phyloP scores from a whole-genome alignment of 129 eudicot genomes.

The Flaveria sonorensis region DNA sequence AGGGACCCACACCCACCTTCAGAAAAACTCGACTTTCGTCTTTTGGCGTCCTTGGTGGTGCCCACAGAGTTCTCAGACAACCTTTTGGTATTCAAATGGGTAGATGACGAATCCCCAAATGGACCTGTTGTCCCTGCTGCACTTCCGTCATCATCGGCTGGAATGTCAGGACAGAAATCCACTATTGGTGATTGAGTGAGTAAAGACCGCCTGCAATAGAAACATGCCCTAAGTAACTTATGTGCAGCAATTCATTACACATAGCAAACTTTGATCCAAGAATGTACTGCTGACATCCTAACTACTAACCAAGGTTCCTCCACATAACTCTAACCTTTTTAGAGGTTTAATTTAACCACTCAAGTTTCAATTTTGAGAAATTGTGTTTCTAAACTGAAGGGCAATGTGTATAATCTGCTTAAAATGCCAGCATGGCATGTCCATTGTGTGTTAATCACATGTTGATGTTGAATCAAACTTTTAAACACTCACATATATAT shows the following conservation, averaged over 20 bases:
- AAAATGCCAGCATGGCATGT: background rate
- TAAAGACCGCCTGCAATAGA: conserved; percentile 73
- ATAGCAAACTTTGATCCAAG: background rate
- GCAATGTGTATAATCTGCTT: background rate
- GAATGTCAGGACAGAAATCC: conserved; percentile 43
- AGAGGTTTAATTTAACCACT: background rate
- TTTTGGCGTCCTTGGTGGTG: conserved; percentile 29
- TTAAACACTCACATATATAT: background rate
- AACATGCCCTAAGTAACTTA: background rate
- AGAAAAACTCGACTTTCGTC: conserved; percentile 55
- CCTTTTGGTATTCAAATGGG: conserved; percentile 23
- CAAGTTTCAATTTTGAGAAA: background rate
- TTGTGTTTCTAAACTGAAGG: background rate
- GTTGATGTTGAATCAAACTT: background rate
- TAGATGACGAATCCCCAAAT: conserved; percentile 30
- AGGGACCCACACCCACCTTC: conserved; percentile 39
- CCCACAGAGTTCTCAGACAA: conserved; percentile 26
- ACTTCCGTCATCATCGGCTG: conserved; percentile 41
- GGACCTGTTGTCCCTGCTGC: background rate
- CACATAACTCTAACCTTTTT: no score
- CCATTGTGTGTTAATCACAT: background rate
- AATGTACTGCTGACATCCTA: no score
- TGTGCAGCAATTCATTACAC: background rate
- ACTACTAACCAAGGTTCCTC: no score
- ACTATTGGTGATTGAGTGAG: conserved; percentile 79